These are phyloP conservation scores for Mucor piriformis DNA, from an alignment of 371 early-diverging fungal genomes.

Conservation along the genomic window DNA sequence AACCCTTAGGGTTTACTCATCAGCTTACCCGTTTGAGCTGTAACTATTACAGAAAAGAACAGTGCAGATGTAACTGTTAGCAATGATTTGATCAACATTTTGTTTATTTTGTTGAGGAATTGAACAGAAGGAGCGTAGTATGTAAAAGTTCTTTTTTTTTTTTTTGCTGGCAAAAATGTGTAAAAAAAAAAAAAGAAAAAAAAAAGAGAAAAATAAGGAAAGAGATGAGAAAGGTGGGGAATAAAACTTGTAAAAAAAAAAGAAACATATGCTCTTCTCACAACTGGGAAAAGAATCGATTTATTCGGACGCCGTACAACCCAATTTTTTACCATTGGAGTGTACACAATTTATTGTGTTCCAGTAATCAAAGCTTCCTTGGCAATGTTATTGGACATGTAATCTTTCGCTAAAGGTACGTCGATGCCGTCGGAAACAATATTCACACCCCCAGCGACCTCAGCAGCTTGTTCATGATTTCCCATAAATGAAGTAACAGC, in stretches of 20 bases:
- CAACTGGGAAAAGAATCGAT: neutral
- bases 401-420: neutral
- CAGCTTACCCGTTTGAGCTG: conserved; percentile 12
- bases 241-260: neutral
- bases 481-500: conserved; percentile 37
- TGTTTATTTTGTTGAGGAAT: neutral
- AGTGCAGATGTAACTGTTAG: neutral
- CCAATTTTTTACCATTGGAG: neutral
- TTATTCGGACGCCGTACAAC: neutral
- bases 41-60: neutral
- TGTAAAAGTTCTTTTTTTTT: neutral
- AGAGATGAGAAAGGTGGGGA: neutral
- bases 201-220: neutral
- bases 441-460: conserved; percentile 39
- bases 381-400: neutral
- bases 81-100: conserved; percentile 15
- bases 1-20: neutral
- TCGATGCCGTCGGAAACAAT: conserved; percentile 36
- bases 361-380: neutral
- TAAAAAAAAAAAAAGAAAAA: conserved; percentile 3
- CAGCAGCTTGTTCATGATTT: conserved; percentile 32
- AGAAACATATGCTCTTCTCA: conserved; percentile 20
- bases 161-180: neutral
- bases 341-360: conserved; percentile 1
- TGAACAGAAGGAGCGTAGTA: neutral